These are phyloP conservation scores for Persicaria tinctoria DNA, from an alignment of 148 eudicot genomes.

Conservation along the genomic window DNA sequence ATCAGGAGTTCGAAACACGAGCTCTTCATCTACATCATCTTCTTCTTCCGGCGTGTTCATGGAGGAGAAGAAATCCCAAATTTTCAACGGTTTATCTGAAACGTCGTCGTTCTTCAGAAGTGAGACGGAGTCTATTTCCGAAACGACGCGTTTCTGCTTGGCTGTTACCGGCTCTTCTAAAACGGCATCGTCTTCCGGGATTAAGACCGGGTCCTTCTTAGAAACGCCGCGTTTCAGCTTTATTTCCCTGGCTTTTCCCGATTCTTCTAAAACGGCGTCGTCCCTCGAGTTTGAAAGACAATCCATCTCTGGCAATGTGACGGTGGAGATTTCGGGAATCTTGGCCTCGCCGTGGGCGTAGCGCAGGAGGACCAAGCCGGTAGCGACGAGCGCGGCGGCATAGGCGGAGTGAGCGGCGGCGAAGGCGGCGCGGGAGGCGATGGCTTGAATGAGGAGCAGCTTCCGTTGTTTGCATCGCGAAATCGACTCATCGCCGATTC, in stretches of 20 bases:
- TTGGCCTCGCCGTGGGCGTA: conserved; percentile 65
- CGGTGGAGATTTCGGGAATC: not conserved
- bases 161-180: conserved; percentile 18
- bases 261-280: conserved; percentile 26
- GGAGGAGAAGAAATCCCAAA: conserved; percentile 11
- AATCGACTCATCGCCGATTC: conserved; percentile 84
- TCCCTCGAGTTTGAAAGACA: conserved; percentile 25
- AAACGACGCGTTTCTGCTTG: conserved; percentile 13
- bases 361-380: conserved; percentile 67
- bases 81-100: conserved; percentile 7
- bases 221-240: conserved; percentile 14
- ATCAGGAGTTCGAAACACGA: conserved; percentile 58
- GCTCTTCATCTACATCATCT: not conserved
- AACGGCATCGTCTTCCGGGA: conserved; percentile 25
- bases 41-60: not conserved
- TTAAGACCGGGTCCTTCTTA: conserved; percentile 38
- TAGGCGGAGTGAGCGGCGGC: conserved; percentile 71
- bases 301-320: conserved; percentile 28
- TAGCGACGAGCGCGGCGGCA: conserved; percentile 45
- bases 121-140: conserved; percentile 8
- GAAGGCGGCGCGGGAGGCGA: conserved; percentile 48
- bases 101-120: conserved; percentile 29
- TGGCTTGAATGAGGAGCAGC: conserved; percentile 81
- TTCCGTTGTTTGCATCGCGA: conserved; percentile 75
- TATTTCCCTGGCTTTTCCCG: conserved; percentile 4